phyloP scores from a whole-genome alignment of 768 basidiomycete species.

The Russula abietina region DNA sequence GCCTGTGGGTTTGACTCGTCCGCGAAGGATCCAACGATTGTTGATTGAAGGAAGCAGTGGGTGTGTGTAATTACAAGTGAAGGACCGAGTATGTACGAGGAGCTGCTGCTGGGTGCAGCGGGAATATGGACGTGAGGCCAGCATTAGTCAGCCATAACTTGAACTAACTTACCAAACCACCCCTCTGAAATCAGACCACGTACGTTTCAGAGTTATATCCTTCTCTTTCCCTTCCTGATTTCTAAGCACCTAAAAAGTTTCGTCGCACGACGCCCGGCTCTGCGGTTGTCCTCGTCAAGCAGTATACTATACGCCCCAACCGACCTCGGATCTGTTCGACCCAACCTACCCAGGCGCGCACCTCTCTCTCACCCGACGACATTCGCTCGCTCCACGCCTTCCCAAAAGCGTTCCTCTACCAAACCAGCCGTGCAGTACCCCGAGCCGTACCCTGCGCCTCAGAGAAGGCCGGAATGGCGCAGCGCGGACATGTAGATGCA shows the following conservation, averaged over 20 bases:
- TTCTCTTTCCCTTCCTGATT: not conserved
- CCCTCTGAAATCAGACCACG: not conserved
- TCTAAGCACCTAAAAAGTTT: conserved; percentile 3
- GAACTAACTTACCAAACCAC: not conserved
- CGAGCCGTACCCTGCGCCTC: conserved; percentile 7
- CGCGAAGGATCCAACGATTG: too few relatives aligned
- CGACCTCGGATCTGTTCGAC: not conserved
- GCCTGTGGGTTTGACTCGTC: too few relatives aligned
- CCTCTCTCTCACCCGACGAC: not conserved
- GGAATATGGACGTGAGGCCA: too few relatives aligned
- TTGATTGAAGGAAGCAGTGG: too few relatives aligned
- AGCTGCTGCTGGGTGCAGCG: too few relatives aligned
- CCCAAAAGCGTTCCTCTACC: conserved; percentile 19
- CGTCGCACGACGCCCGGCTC: conserved; percentile 14
- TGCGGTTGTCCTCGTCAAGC: not conserved
- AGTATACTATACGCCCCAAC: not conserved
- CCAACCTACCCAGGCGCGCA: conserved; percentile 10
- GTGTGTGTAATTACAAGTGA: too few relatives aligned
- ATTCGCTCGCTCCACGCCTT: conserved; percentile 3
- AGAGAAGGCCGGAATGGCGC: not conserved
- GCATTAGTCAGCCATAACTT: too few relatives aligned
- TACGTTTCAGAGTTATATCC: not conserved
- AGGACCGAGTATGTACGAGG: too few relatives aligned
- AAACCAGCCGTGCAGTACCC: not conserved
- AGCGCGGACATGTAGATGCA: conserved; percentile 12